Base-by-base conservation (phyloP, 1,284 basidiomycete genomes). In the Malassezia sympodialis region DNA sequence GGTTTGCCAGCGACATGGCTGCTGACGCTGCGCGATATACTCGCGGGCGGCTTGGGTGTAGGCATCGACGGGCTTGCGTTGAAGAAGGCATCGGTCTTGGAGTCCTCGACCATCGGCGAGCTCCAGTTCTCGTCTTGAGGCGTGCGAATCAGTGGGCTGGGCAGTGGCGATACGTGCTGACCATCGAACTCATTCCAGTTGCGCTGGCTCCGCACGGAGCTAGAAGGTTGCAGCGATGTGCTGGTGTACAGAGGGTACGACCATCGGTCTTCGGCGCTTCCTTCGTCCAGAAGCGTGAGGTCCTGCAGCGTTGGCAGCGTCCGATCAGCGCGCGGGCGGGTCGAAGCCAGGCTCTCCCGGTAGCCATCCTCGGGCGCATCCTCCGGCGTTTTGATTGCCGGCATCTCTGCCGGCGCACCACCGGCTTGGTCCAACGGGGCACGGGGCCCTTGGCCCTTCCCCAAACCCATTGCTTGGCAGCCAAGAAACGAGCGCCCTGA, bases 151-250 rank as follows among this genome's bases (percentile, higher is more conserved):
- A 62, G 59, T 3, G 69, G 69, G 51, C 66, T 68, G 8, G 69
- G 69, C 31, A 72, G 55, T 4, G 69, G 67, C 45, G 64, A 62
- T n/a, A 72, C 58, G 17, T 67, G 63, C 28, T 68, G 63, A 23
- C 69, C 69, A 32, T 71, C 66, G 34, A 72, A 71, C 37, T 71
- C 62, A 43, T 62, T 68, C 69, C 68, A 70, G 28, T 63, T 68
- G 23, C 68, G 59, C 52, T 60, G 50, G 42, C 65, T 67, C 24
- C 68, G 65, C 12, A 67, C 61, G 5, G 68, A 71, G n/a, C 59
- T 57, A n/a, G 66, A 51, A 1, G 41, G 19, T 7, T 46, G 26
- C 28, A 55, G 26, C 14, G 39, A 7, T 12, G 32, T 39, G 30
- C 24, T 32, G 15, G 32, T 31, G n/a, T 31, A 32, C 1, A 49